These are phyloP conservation scores for Zasmidium angulare DNA, from an alignment of 2,329 filamentous ascomycete genomes.

Conservation along the genomic window DNA sequence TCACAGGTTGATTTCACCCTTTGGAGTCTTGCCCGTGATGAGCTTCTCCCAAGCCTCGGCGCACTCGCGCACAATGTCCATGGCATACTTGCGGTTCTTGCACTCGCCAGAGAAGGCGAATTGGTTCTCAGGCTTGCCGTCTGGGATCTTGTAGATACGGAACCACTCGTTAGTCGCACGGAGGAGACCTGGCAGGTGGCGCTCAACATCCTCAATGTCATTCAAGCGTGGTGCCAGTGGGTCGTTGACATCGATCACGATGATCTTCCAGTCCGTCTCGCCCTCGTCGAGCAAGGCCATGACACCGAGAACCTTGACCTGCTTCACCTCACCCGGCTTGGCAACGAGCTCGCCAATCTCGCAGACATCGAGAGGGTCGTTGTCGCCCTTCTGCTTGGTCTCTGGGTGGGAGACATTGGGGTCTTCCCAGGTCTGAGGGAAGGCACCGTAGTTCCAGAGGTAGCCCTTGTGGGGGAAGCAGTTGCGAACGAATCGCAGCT, in stretches of 20 bases:
- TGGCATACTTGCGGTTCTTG: slow-evolving; percentile 99
- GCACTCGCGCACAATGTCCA: slow-evolving; percentile 94
- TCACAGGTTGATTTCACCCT: slow-evolving; percentile 79
- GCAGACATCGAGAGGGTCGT: slow-evolving; percentile 98
- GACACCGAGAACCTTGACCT: slow-evolving; percentile 99
- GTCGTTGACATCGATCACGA: slow-evolving; percentile 98
- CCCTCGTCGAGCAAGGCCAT: slow-evolving; percentile 99
- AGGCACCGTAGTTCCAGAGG: slow-evolving; percentile 99
- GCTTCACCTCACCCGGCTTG: slow-evolving; percentile 95
- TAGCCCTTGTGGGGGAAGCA: slow-evolving; percentile 99
- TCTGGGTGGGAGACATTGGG: slow-evolving; percentile 93
- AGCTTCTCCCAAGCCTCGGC: slow-evolving; percentile 96
- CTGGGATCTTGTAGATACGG: slow-evolving; percentile 99
- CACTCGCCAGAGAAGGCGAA: slow-evolving; percentile 99
- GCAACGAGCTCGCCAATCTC: slow-evolving; percentile 98
- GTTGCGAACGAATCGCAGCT: slow-evolving; percentile 98
- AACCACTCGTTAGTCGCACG: slow-evolving; percentile 99
- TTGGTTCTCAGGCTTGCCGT: slow-evolving; percentile 99
- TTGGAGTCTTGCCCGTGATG: slow-evolving; percentile 81
- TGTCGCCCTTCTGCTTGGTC: slow-evolving; percentile 99
- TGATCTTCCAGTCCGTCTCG: slow-evolving; percentile 99
- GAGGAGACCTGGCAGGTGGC: slow-evolving; percentile 93
- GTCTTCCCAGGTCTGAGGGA: slow-evolving; percentile 99
- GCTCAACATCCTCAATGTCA: slow-evolving; percentile 98
- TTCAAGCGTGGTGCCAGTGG: slow-evolving; percentile 94